Percentiles rank a stretch among this genome's conserved stretches.
Conservation (phyloP, 768 basidiomycete genomes). For the Tylopilus plumbeoviolaceoides region DNA sequence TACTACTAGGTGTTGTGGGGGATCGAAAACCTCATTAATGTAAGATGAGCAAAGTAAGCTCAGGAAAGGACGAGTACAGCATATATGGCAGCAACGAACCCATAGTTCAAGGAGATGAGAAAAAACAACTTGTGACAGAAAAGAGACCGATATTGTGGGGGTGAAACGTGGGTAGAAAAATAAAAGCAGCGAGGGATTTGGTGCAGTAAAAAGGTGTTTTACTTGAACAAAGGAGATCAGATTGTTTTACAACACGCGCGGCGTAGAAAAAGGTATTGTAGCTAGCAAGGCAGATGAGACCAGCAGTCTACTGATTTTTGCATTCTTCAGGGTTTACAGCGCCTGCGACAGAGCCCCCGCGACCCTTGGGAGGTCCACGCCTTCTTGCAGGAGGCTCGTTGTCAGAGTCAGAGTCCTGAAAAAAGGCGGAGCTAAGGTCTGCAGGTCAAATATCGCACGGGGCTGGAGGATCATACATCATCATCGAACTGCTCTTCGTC, state of each 20-base stretch:
- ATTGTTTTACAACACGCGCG: conserved; percentile 11
- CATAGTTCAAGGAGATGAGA: not conserved
- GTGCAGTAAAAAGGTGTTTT: conserved; percentile 13
- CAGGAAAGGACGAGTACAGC: conserved; percentile 1
- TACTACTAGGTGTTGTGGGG: not conserved
- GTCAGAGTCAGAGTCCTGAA: conserved; percentile 68
- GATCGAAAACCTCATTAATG: conserved; percentile 18
- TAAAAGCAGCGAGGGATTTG: not conserved
- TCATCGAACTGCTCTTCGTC: conserved; percentile 55
- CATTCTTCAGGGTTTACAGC: conserved; percentile 74
- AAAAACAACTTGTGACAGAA: not conserved
- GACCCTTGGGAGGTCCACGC: conserved; percentile 56
- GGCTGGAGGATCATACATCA: conserved; percentile 40
- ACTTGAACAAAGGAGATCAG: conserved; percentile 10
- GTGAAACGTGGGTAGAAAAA: not conserved
- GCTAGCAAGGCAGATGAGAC: conserved; percentile 8
- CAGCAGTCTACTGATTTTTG: conserved; percentile 72
- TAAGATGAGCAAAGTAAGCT: not conserved
- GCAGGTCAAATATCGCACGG: conserved; percentile 14
- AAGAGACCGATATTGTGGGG: not conserved
- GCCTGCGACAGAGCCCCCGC: conserved; percentile 39
- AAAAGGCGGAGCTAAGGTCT: conserved; percentile 16
- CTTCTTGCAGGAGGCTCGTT: conserved; percentile 55
- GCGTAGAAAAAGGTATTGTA: conserved; percentile 18
- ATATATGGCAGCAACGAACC: conserved; percentile 11